These are phyloP conservation scores for Corniculantispora saksenae DNA, from an alignment of 2,329 filamentous ascomycete genomes.

Conservation along the genomic window DNA sequence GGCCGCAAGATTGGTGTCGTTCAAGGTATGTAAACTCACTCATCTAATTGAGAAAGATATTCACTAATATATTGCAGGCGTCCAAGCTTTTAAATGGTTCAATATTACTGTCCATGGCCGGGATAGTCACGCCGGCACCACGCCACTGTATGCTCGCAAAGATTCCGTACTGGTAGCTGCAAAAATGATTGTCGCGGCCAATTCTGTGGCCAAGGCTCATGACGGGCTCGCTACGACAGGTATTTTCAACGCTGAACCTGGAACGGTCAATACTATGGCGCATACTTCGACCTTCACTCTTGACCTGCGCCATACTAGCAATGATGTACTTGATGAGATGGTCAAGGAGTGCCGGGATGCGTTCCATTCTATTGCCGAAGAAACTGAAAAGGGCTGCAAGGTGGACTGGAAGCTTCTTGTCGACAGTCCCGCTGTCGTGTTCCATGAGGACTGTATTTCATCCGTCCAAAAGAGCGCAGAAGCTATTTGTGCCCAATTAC, in stretches of 20 bases:
- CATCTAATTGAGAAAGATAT: too few species aligned
- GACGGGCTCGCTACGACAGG: slow-evolving; percentile 35
- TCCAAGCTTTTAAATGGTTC: slow-evolving; percentile 36
- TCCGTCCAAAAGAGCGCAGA: slow-evolving; percentile 61
- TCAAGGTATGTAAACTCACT: slow-evolving; percentile 23
- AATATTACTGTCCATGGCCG: slow-evolving; percentile 32
- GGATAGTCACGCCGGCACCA: slow-evolving; percentile 34
- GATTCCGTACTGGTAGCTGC: slow-evolving; percentile 38
- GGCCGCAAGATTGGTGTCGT: slow-evolving; percentile 34
- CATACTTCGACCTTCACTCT: slow-evolving; percentile 64
- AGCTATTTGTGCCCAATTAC: slow-evolving; percentile 49
- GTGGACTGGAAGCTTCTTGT: slow-evolving; percentile 61
- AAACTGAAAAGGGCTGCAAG: slow-evolving; percentile 58
- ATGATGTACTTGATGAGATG: slow-evolving; percentile 53
- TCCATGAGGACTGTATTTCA: slow-evolving; percentile 65
- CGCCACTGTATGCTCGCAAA: slow-evolving; percentile 33
- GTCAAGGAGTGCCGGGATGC: slow-evolving; percentile 28
- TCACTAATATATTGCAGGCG: not conserved
- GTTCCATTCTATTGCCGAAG: slow-evolving; percentile 57
- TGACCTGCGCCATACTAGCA: slow-evolving; percentile 61
- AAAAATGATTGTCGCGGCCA: slow-evolving; percentile 35
- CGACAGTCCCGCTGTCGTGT: slow-evolving; percentile 59
- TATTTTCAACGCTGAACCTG: slow-evolving; percentile 45
- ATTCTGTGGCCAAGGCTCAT: slow-evolving; percentile 28
- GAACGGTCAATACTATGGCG: slow-evolving; percentile 69